Evolutionary conservation across 352 stramenopile species (phyloP), one percentile per base, ranked within the genome.

Genomic region (Pythium coloratum): DNA sequence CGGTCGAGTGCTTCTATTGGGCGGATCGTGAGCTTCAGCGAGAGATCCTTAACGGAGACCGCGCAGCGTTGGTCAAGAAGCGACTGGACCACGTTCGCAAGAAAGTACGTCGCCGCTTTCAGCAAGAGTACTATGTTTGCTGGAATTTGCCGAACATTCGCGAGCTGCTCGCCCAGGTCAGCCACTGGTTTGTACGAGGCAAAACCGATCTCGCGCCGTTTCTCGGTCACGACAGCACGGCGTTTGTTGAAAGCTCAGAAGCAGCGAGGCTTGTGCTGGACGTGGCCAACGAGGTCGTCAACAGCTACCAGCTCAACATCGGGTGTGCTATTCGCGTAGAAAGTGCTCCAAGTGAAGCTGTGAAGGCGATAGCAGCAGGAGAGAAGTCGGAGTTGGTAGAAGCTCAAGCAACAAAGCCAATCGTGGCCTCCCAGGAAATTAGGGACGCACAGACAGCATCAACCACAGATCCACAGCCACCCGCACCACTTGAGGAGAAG

Each of bases 111-210:
- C 76, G 79, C 24, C 79, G 86, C 9, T 84, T 92, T 33, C 86
- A 92, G 59, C 84, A 94, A 65, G 79, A 88, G 32, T 94, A 94
- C 61, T 72, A 67, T 34, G 62, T 80, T 6, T 78, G 57, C 34
- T 94, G 84, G 84, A 91, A 88, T 55, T 54, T 91, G 13, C 86
- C 86, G 1, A 81, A 80, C 26, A 63, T 90, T 24, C 81, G 81
- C 24, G 77, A 91, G 67, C 70, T 89, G 2, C 64, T 94, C 9
- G 78, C 78, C 8, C 64, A 76, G 36, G 75, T 56, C n/a, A 92
- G 80, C 56, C 89, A 94, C 56, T 89, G 78, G 77, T 91, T 92
- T 55, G 8, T 91, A 0, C 70, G 73, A 0, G 73, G 80, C 4
- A 80, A 90, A 53, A 71, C 79, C 0, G 86, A 94, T 33, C 46